phyloP scores from a whole-genome alignment of 805 yeast species.

The Jamesozyma spencerorum region DNA sequence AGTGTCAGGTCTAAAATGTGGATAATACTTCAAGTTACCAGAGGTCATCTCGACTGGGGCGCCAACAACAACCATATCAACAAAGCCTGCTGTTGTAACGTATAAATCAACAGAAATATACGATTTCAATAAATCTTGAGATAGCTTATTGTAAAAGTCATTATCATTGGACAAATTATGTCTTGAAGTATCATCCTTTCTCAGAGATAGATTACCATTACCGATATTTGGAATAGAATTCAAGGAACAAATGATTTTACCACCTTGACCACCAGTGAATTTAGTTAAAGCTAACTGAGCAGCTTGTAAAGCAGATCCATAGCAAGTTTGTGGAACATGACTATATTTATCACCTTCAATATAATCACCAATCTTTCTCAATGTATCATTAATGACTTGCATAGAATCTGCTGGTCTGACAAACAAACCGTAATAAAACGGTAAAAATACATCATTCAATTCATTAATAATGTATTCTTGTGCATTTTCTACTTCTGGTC shows the following conservation, averaged over 20 bases:
- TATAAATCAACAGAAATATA: conserved; percentile 73
- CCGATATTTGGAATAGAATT: conserved; percentile 73
- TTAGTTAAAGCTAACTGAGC: conserved; percentile 52
- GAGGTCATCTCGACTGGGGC: conserved; percentile 57
- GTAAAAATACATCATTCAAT: conserved; percentile 53
- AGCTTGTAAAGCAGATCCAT: conserved; percentile 68
- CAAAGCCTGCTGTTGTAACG: conserved; percentile 52
- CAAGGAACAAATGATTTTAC: conserved; percentile 65
- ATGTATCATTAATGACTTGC: conserved; percentile 54
- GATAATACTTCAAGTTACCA: conserved; percentile 58
- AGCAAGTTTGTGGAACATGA: conserved; percentile 48
- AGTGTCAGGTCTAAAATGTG: conserved; percentile 53
- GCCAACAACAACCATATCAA: conserved; percentile 70
- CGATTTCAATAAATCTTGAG: conserved; percentile 43
- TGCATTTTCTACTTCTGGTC: conserved; percentile 45
- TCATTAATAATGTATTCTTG: conserved; percentile 58
- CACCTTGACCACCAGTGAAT: conserved; percentile 55
- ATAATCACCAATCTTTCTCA: conserved; percentile 38
- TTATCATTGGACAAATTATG: conserved; percentile 50
- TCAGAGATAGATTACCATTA: conserved; percentile 53
- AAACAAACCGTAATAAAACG: conserved; percentile 66
- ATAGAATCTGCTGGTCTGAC: conserved; percentile 67
- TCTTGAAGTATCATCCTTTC: conserved; percentile 36
- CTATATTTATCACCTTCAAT: conserved; percentile 26
- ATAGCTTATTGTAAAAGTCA: conserved; percentile 52